These are phyloP conservation scores for Calonectria multiphialidica DNA, from an alignment of 2,329 filamentous ascomycete species.

Conservation along the genomic window DNA sequence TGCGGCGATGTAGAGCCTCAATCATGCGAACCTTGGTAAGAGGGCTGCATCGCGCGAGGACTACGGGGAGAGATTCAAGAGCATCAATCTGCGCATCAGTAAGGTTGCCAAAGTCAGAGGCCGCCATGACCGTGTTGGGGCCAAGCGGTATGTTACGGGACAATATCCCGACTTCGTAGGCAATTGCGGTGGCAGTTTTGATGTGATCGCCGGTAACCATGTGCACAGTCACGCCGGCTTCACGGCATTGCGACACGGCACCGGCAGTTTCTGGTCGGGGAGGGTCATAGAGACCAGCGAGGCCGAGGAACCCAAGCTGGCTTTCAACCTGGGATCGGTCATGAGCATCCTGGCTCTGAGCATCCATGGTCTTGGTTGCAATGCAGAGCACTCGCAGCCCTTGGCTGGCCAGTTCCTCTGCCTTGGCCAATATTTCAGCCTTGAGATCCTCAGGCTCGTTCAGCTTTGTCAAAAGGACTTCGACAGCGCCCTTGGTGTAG, in stretches of 20 bases:
- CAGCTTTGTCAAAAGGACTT: conserved; percentile 67
- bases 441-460: conserved; percentile 61
- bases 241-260: conserved; percentile 69
- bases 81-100: conserved; percentile 72
- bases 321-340: conserved; percentile 67
- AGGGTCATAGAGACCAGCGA: conserved; percentile 80
- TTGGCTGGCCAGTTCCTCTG: conserved; percentile 69
- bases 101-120: conserved; percentile 72
- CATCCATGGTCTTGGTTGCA: conserved; percentile 62
- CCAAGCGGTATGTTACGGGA: conserved; percentile 49
- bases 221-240: conserved; percentile 74
- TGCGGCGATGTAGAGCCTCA: conserved; percentile 77
- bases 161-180: conserved; percentile 74
- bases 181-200: conserved; percentile 75
- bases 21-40: conserved; percentile 82
- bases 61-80: conserved; percentile 71
- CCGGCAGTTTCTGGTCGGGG: conserved; percentile 75
- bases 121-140: conserved; percentile 68
- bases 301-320: conserved; percentile 73
- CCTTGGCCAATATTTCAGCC: conserved; percentile 59
- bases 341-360: conserved; percentile 51
- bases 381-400: conserved; percentile 79
- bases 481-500: conserved; percentile 70
- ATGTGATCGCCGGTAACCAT: conserved; percentile 80
- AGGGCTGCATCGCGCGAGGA: conserved; percentile 78